These are phyloP conservation scores for Hericium erinaceus DNA, from an alignment of 768 basidiomycete genomes.

Conservation along the genomic window DNA sequence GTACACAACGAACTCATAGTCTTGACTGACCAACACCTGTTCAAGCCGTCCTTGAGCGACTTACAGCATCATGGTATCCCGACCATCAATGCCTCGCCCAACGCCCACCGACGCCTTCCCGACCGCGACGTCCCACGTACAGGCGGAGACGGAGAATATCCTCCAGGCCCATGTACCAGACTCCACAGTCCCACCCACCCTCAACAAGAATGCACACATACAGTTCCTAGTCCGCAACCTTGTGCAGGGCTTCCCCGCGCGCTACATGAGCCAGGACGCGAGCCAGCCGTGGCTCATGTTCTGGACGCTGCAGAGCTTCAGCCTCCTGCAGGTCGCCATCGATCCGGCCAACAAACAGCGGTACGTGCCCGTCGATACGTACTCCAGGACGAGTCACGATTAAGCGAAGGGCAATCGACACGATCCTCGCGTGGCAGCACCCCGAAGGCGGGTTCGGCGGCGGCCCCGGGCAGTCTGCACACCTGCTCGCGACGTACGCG, in stretches of 20 bases:
- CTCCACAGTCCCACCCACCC: slow-evolving; percentile 22
- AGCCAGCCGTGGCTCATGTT: slow-evolving; percentile 93
- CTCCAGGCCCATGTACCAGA: slow-evolving; percentile 46
- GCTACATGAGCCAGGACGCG: slow-evolving; percentile 82
- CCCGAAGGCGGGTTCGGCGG: slow-evolving; percentile 87
- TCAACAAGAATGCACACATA: slow-evolving; percentile 62
- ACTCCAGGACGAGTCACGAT: background rate
- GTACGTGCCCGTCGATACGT: slow-evolving; percentile 28
- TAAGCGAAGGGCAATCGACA: slow-evolving; percentile 59
- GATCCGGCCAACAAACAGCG: slow-evolving; percentile 71
- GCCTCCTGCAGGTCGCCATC: slow-evolving; percentile 64
- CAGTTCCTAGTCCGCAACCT: slow-evolving; percentile 68
- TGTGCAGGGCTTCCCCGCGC: slow-evolving; percentile 68
- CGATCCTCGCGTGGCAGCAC: slow-evolving; percentile 75
- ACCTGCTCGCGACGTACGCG: slow-evolving; percentile 87
- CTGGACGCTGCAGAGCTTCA: slow-evolving; percentile 85
- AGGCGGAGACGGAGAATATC: slow-evolving; percentile 57
- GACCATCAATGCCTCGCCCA: slow-evolving; percentile 14
- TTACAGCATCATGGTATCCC: background rate
- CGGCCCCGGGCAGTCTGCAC: slow-evolving; percentile 81
- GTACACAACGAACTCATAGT: too few species aligned
- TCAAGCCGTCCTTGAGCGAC: background rate
- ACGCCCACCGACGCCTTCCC: slow-evolving; percentile 49
- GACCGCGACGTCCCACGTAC: slow-evolving; percentile 53
- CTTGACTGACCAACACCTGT: too few species aligned